Percentiles rank a stretch among this genome's conserved stretches.
Evolutionary conservation across 352 stramenopile genomes (phyloP).

Genomic region (Phytophthora idaei): DNA sequence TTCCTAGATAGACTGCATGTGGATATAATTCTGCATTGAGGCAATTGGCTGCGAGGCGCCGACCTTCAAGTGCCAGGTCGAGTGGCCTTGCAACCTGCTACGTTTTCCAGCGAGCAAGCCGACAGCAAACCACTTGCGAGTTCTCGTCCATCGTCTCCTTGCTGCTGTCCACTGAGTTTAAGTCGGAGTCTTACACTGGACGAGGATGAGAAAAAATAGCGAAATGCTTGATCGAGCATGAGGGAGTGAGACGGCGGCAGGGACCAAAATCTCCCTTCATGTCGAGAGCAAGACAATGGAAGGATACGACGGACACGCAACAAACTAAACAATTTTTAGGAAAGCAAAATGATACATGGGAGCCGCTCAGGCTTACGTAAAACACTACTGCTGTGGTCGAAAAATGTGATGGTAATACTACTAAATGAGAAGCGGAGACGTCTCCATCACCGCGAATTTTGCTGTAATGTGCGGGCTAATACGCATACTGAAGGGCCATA

Average conservation of each 20-base stretch:
- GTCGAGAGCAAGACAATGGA: slow-evolving; percentile 4
- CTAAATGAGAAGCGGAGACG: slow-evolving; percentile 16
- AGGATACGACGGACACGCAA: slow-evolving; percentile 24
- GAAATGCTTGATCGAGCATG: slow-evolving; percentile 20
- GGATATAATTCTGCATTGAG: neutral
- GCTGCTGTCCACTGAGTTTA: slow-evolving; percentile 37
- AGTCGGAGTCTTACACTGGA: slow-evolving; percentile 36
- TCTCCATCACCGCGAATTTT: slow-evolving; percentile 55
- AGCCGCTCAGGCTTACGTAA: slow-evolving; percentile 12
- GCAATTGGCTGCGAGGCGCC: slow-evolving; percentile 14
- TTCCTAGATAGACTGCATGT: neutral
- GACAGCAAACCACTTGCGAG: slow-evolving; percentile 17
- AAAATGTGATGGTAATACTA: slow-evolving; percentile 22
- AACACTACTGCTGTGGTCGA: slow-evolving; percentile 5
- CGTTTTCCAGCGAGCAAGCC: slow-evolving; percentile 18
- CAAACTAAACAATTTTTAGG: slow-evolving; percentile 2
- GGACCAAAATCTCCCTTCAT: slow-evolving; percentile 6
- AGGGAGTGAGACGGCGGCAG: slow-evolving; percentile 3
- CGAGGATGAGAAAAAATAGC: slow-evolving; percentile 27
- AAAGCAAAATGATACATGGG: slow-evolving; percentile 29
- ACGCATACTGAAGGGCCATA: slow-evolving; percentile 49
- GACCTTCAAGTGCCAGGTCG: slow-evolving; percentile 14
- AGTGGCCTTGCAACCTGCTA: slow-evolving; percentile 10
- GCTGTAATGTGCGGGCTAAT: slow-evolving; percentile 72
- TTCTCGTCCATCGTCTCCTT: slow-evolving; percentile 1